phyloP scores from a whole-genome alignment of 176 grass and related monocot genomes.

The Musa beccarii region DNA sequence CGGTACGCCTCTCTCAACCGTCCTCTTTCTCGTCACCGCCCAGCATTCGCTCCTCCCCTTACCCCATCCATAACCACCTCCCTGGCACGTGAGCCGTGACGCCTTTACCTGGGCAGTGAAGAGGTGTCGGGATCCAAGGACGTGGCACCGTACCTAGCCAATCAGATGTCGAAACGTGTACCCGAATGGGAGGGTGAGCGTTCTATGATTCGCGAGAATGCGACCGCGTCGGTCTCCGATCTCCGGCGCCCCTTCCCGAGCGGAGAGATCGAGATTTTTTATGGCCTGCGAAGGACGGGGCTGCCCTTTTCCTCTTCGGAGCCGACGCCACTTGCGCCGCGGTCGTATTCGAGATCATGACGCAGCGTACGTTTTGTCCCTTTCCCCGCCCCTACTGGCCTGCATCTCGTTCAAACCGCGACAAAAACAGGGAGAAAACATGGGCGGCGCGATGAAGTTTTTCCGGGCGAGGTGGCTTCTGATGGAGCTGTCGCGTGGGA shows the following conservation, averaged over 20 bases:
- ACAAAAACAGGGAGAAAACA: no score
- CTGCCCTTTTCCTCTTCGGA: not conserved
- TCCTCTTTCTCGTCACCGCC: not conserved
- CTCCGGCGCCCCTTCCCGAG: no score
- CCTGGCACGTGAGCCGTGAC: not conserved
- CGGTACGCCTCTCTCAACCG: not conserved
- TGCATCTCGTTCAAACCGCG: no score
- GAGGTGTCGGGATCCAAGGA: not conserved
- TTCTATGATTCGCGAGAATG: not conserved
- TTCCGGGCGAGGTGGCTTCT: no score
- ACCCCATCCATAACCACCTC: not conserved
- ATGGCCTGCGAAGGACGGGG: no score
- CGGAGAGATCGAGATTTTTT: not conserved
- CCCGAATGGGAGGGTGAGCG: not conserved
- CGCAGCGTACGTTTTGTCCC: not conserved
- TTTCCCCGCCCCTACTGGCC: no score
- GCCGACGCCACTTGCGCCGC: not conserved
- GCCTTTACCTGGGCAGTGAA: not conserved
- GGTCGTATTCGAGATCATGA: conserved; percentile 1
- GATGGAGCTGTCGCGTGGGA: no score
- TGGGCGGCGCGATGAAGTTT: no score
- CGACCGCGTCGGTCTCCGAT: not conserved
- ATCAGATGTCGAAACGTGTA: not conserved
- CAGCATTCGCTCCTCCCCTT: not conserved
- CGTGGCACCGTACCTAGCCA: not conserved